Conservation (phyloP, 2,329 filamentous ascomycete species). For the Fusarium siculi region DNA sequence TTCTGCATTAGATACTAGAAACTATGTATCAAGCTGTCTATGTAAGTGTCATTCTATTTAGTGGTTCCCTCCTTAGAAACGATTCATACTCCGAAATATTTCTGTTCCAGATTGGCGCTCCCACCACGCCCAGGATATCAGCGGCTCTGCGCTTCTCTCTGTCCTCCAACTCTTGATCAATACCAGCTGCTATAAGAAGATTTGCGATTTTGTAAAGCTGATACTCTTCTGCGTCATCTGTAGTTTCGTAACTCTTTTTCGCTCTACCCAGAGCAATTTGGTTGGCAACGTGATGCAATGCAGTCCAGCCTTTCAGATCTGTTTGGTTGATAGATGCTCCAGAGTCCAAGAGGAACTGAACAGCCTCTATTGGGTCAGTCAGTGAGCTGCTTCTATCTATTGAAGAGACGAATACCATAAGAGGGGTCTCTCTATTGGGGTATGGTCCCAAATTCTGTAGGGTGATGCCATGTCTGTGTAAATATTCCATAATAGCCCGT, state of each 20-base stretch:
- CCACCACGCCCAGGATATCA: neutral
- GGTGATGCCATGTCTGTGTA: neutral
- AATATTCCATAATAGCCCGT: neutral
- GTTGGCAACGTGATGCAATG: conserved; percentile 17
- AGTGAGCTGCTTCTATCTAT: neutral
- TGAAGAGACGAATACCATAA: conserved; percentile 1
- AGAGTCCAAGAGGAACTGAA: conserved; percentile 9
- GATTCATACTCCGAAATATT: neutral
- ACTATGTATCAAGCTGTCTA: neutral
- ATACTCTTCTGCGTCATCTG: neutral
- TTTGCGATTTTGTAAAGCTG: neutral
- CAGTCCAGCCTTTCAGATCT: conserved; percentile 5
- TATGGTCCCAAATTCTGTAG: neutral
- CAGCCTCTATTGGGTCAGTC: neutral
- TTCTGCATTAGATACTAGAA: neutral
- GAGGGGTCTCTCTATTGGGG: neutral
- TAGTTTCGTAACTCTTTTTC: neutral
- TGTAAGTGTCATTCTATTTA: neutral
- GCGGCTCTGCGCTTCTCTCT: conserved; percentile 1
- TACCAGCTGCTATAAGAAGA: neutral
- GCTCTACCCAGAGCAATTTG: conserved; percentile 3
- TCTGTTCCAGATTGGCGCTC: conserved; percentile 17
- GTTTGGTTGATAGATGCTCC: conserved; percentile 4
- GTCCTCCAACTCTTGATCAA: conserved; percentile 12
- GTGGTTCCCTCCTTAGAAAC: neutral